Percentiles rank a stretch among this genome's conserved stretches.
Conservation (phyloP, 331 rosid species). For the Arachis monticola region DNA sequence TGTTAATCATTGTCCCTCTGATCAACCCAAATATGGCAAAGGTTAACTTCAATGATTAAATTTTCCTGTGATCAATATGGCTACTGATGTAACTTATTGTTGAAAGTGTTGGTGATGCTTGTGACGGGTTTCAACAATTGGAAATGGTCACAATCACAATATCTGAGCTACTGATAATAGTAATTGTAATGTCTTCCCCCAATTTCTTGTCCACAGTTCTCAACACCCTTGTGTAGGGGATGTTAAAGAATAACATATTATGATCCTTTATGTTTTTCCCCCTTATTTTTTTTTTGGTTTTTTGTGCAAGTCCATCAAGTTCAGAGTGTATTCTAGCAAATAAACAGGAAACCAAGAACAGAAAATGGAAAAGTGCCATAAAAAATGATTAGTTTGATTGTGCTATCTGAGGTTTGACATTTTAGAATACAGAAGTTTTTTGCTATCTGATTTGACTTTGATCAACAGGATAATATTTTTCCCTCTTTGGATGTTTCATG, state of each 20-base stretch:
- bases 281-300: not conserved
- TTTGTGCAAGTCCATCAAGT: not conserved
- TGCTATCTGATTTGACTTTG: slow-evolving; percentile 32
- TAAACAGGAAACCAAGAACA: not conserved
- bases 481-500: slow-evolving; percentile 96
- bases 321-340: not conserved
- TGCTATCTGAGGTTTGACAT: slow-evolving; percentile 1
- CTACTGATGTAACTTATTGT: not conserved
- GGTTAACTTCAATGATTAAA: not conserved
- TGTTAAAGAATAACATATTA: slow-evolving; percentile 10
- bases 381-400: not conserved
- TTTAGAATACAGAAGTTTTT: slow-evolving; percentile 10
- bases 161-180: not conserved
- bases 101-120: not conserved
- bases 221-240: slow-evolving; percentile 8
- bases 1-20: slow-evolving; percentile 16
- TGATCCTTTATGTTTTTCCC: not conserved
- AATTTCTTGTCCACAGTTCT: slow-evolving; percentile 4
- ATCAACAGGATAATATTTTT: slow-evolving; percentile 74
- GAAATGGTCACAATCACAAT: not conserved
- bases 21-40: not conserved
- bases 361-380: not conserved
- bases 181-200: slow-evolving; percentile 1
- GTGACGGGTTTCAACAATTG: not conserved
- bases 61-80: not conserved